A percentile compares a stretch with the other conserved stretches of the same genome.
Conservation (phyloP, 2,329 filamentous ascomycete genomes). For the Microcera coccophila region DNA sequence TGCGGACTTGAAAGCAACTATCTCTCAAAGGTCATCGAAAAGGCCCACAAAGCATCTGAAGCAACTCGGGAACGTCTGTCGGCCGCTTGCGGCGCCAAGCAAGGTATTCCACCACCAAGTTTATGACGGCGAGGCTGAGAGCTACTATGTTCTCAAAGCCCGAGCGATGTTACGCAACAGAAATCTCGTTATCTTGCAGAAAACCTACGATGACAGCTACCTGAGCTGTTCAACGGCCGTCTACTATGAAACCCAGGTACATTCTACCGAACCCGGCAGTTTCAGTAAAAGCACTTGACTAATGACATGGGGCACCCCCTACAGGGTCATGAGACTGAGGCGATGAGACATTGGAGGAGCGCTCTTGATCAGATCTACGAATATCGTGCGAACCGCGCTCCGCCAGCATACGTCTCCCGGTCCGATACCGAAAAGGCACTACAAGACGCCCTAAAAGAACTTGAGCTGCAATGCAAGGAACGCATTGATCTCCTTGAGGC, state of each 20-base stretch:
- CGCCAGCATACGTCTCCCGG: constrained; percentile 64
- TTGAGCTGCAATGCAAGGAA: constrained; percentile 91
- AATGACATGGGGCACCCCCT: neutral
- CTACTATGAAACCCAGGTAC: constrained; percentile 89
- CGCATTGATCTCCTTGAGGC: constrained; percentile 84
- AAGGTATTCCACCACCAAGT: neutral
- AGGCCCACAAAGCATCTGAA: too few relatives aligned
- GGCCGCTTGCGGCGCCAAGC: too few relatives aligned
- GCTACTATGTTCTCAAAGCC: constrained; percentile 26
- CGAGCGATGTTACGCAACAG: constrained; percentile 52
- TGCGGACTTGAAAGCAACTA: too few relatives aligned
- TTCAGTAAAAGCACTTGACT: neutral
- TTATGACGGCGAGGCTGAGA: constrained; percentile 17
- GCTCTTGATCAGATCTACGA: constrained; percentile 87
- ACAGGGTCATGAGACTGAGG: constrained; percentile 87
- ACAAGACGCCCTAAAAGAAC: constrained; percentile 72
- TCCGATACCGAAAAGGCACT: constrained; percentile 81
- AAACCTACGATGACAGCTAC: constrained; percentile 97
- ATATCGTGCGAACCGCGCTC: constrained; percentile 72
- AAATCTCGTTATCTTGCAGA: constrained; percentile 73
- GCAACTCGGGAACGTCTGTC: too few relatives aligned
- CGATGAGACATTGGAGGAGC: constrained; percentile 82
- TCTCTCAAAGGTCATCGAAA: too few relatives aligned
- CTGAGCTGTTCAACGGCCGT: constrained; percentile 91
- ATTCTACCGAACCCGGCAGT: too few relatives aligned